A percentile compares a stretch with the other conserved stretches of the same genome.
Conservation (phyloP, 345 rosid species). For the Boechera retrofracta region DNA sequence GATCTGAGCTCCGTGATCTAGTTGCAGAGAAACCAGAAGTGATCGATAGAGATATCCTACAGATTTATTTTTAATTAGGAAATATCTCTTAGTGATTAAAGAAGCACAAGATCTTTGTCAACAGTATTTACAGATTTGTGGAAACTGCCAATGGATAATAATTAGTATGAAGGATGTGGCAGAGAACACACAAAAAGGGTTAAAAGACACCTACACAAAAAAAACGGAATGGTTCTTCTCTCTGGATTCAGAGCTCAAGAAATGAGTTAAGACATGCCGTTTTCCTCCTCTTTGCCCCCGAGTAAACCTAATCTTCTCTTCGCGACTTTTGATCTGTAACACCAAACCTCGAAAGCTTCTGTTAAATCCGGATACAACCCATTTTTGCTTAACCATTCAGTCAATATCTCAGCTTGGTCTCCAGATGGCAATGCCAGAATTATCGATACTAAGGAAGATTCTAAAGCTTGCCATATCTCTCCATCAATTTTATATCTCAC, state of each 20-base stretch:
- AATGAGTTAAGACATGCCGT: conserved; percentile 33
- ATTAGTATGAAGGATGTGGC: conserved; percentile 1
- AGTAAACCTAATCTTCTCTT: conserved; percentile 63
- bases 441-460: conserved; percentile 73
- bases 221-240: conserved; percentile 9
- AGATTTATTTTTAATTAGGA: neutral
- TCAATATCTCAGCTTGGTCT: conserved; percentile 84
- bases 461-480: conserved; percentile 84
- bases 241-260: conserved; percentile 23
- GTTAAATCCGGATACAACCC: conserved; percentile 86
- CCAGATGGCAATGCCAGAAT: conserved; percentile 76
- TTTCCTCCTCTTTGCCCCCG: conserved; percentile 40
- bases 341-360: conserved; percentile 92
- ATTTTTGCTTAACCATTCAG: conserved; percentile 70
- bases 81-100: neutral
- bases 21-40: neutral
- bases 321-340: conserved; percentile 81
- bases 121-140: conserved; percentile 30
- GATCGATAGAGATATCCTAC: neutral
- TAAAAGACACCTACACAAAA: conserved; percentile 12
- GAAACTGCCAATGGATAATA: conserved; percentile 3
- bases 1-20: neutral
- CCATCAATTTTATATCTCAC: conserved; percentile 55
- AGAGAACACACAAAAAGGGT: conserved; percentile 10
- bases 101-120: conserved; percentile 6